Evolutionary conservation across 2,329 filamentous ascomycete genomes (phyloP), one percentile per base, ranked within the genome.

Genomic region (Colletotrichum paranaense): DNA sequence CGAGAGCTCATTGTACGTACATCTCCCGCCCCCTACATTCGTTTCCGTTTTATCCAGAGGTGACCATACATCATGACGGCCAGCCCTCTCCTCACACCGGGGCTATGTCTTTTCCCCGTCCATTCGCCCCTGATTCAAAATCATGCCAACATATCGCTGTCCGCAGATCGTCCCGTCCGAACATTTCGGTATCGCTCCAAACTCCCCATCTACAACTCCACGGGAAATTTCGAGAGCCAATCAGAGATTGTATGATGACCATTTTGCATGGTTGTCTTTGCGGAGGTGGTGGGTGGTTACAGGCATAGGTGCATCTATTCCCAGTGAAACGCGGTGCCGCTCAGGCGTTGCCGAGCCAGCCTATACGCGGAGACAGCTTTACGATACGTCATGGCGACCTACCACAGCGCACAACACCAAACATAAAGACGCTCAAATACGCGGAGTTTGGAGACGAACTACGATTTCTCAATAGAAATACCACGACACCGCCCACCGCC

Each of bases 281-380:
- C 24, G 30, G 42, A 53, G 42, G 53, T 42, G 42, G 42, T 68
- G 42, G 49, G 6, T 35, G 46, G 57, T 32, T 53, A 32, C 69
- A 72, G 65, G 53, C 52, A 59, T 46, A 42, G 12, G 30, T 22
- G 28, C 24, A 32, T 28, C 52, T 59, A 63, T 72, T 72, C 42
- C 63, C 58, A 68, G 64, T 63, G 65, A 63, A 63, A 53, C 58
- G 24, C 58, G 38, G 53, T 68, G 53, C 65, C 24, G 30, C n/a
- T 9, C 30, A 62, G 52, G 38, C 30, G 14, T 38, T 8, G 64
- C 53, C 32, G 32, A 46, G 38, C 58, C 42, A 52, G 22, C 22
- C 42, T 68, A 59, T 68, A 72, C 52, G 69, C 69, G 65, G 38
- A 68, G 62, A 58, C 35, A 42, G 16, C 19, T 57, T 32, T 24